Evolutionary conservation across 1,284 basidiomycete genomes (phyloP), one percentile per base, ranked within the genome.

Genomic region (Cutaneotrichosporon curvatum): DNA sequence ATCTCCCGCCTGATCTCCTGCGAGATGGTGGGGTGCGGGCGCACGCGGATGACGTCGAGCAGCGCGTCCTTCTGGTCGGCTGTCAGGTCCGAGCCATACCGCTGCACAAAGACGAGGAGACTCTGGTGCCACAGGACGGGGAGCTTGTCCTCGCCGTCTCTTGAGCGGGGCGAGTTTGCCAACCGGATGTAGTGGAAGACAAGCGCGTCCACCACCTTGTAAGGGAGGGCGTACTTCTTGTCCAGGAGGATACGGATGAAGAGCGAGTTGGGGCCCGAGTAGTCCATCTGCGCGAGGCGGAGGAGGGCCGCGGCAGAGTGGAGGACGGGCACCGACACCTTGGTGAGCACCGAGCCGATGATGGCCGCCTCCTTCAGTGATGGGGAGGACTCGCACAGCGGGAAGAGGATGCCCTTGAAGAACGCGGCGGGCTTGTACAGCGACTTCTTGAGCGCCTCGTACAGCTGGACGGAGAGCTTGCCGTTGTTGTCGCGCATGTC

Each of bases 61-160:
- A 99, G 74, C 0, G 94, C 91, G 62, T 95, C 88, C 70, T 97
- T 98, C 68, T 99, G 95, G 69, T 99, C 94, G 0, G 87, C 86
- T 0, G 95, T 96, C 56, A 99, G 70, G 71, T 98, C 94, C n/a
- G 87, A 83, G 30, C 89, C 87, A 72, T 98, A 99, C 61, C 92
- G 77, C 73, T 99, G 95, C 28, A 81, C 83, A 66, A 98, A 97
- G 5, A 94, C 89, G 7, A 99, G 78, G 50, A 98, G 76, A 67
- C 87, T 89, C 73, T 99, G 95, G 68, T 99, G 91, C 95, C 95
- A 99, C 12, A 99, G 76, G 11, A 98, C 95, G 7, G 95, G 95
- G 48, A 95, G 77, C 67, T 83, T 83, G 49, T 73, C 67, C 19
- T 71, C 68, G 14, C 74, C 74, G 16, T 68, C 65, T 53, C 84